Base-by-base conservation (phyloP, 495 filamentous ascomycete genomes). In the Podospora australis region DNA sequence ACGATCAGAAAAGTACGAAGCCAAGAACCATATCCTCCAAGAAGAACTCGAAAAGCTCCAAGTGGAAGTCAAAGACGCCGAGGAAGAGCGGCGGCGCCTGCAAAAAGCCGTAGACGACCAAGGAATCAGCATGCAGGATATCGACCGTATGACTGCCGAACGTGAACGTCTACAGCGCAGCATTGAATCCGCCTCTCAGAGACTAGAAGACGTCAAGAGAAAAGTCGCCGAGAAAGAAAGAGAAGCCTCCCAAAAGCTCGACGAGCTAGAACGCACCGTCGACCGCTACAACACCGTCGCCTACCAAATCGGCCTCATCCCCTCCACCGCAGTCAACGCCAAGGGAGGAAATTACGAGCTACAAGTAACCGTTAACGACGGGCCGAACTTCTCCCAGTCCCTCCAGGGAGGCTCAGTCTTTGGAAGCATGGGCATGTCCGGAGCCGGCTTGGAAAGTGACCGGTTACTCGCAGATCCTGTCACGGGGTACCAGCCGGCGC, bases 131-230 rank as follows among this genome's bases (percentile, higher is more conserved):
- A 90, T 94, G 59, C 84, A 88, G 63, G 94, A 97, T 72, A 96
- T 99, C 63, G 92, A 99, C 74, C 90, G 90, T 58, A 96, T 99
- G 91, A 95, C 87, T 53, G 81, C 84, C 17, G 92, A 97, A 63
- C 82, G 90, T 25, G 92, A 97, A 60, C 83, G 94, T 10, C 77
- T 97, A 25, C 86, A 92, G 43, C 91, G 84, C 57, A 84, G 79
- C 30, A 81, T 95, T 42, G 86, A 94, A 48, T 76, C 83, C 9
- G 85, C 89, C 0, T 70, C 77, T 16, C 67, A 73, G 50, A 75
- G 87, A 47, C 74, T 95, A 1, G 87, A 91, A 49, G 92, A 96
- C 50, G 76, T 82, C 10, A 91, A 94, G 62, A 78, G 78, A 35
- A 84, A 83, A 46, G 83, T 90, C 2, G 77, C 82, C 51, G 88